phyloP scores from a whole-genome alignment of 2,329 filamentous ascomycete genomes.

The Fusarium caatingaense region DNA sequence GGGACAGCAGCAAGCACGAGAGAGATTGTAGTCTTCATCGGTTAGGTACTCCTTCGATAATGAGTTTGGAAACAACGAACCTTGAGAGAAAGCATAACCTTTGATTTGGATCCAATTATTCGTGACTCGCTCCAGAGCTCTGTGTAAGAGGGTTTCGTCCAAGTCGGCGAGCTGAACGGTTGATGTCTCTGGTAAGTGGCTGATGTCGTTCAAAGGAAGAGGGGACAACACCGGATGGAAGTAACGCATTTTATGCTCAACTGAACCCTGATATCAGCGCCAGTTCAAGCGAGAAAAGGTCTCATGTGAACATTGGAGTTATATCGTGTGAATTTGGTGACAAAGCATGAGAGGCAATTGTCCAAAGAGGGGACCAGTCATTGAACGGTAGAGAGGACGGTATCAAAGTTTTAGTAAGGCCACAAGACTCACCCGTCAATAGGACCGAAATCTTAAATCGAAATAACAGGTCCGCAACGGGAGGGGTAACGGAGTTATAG shows the following conservation, averaged over 20 bases:
- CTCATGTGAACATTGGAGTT: background rate
- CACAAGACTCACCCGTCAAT: background rate
- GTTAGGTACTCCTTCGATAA: background rate
- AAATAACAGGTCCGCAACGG: background rate
- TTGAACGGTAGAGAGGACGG: background rate
- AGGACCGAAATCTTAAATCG: background rate
- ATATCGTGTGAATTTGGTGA: background rate
- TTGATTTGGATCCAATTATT: background rate
- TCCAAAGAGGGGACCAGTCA: background rate
- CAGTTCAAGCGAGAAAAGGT: background rate
- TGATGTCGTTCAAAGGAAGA: background rate
- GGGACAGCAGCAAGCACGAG: background rate
- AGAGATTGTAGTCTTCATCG: background rate
- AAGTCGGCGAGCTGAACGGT: background rate
- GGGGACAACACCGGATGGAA: background rate
- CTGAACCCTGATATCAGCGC: too few species aligned
- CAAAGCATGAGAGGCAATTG: fast-evolving
- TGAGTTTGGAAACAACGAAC: background rate
- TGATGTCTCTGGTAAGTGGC: background rate
- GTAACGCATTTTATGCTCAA: background rate
- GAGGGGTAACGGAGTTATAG: background rate
- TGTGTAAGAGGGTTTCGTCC: background rate
- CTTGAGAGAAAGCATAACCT: background rate
- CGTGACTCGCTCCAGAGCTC: background rate
- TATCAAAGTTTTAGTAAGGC: background rate